Percentiles rank a stretch among this genome's conserved stretches.
Evolutionary conservation across 1,284 basidiomycete species (phyloP).

Genomic region (Fomitopsis schrenkii): DNA sequence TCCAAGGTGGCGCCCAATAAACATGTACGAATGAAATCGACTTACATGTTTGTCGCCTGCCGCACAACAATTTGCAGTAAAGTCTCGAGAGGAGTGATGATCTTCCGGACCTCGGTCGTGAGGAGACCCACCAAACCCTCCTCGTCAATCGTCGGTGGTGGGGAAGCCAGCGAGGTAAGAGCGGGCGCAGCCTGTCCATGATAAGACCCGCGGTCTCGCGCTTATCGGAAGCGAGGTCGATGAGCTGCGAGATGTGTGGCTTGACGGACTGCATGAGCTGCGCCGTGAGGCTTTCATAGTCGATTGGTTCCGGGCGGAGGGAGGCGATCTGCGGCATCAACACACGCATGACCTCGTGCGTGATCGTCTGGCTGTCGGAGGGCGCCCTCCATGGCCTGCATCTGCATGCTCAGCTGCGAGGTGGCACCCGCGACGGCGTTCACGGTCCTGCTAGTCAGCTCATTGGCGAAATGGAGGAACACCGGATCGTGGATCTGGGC

Average conservation of each 20-base stretch:
- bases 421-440: constrained; percentile 56
- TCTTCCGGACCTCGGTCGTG: constrained; percentile 60
- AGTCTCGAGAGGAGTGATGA: constrained; percentile 71
- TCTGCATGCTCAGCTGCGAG: constrained; percentile 53
- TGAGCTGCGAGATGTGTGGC: constrained; percentile 80
- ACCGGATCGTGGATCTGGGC: constrained; percentile 18
- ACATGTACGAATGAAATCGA: background rate
- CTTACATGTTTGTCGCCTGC: constrained; percentile 23
- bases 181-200: constrained; percentile 65
- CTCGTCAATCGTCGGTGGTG: constrained; percentile 44
- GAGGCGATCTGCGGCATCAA: constrained; percentile 59
- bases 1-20: background rate
- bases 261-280: constrained; percentile 79
- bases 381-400: constrained; percentile 47
- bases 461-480: constrained; percentile 42
- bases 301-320: constrained; percentile 59
- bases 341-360: constrained; percentile 53
- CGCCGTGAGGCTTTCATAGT: constrained; percentile 71
- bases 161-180: constrained; percentile 47
- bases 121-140: constrained; percentile 54
- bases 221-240: constrained; percentile 82
- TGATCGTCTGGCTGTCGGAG: constrained; percentile 50
- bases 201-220: constrained; percentile 79
- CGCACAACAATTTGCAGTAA: constrained; percentile 23
- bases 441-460: constrained; percentile 50